phyloP scores from a whole-genome alignment of 2,329 filamentous ascomycete genomes.

The Fusarium phyllophilum region DNA sequence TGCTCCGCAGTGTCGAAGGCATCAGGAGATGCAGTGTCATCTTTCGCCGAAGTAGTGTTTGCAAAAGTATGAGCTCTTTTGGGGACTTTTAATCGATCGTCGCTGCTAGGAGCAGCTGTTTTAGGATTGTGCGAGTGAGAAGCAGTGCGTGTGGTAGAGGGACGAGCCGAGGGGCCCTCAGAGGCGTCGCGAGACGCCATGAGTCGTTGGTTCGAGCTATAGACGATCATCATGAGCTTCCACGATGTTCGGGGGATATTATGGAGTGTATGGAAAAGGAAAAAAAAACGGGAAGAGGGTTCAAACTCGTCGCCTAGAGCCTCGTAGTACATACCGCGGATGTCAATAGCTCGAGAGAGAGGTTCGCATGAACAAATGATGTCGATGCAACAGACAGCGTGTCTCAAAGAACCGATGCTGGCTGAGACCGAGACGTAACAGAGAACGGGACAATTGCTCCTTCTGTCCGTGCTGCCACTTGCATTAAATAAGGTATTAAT shows the following conservation, averaged over 20 bases:
- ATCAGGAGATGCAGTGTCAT: constrained; percentile 51
- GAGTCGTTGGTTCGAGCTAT: constrained; percentile 40
- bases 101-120: constrained; percentile 41
- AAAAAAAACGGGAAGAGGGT: background rate
- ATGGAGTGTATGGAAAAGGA: background rate
- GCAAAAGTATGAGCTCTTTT: constrained; percentile 61
- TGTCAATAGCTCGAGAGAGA: constrained; percentile 23
- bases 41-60: constrained; percentile 48
- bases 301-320: constrained; percentile 9
- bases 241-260: background rate
- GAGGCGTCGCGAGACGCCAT: constrained; percentile 50
- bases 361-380: constrained; percentile 25
- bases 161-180: constrained; percentile 46
- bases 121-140: constrained; percentile 44
- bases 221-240: constrained; percentile 45
- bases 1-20: constrained; percentile 60
- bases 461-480: constrained; percentile 1
- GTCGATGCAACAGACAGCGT: constrained; percentile 41
- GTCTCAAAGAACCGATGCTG: constrained; percentile 36
- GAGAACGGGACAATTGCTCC: constrained; percentile 1
- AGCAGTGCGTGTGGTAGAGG: constrained; percentile 44
- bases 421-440: constrained; percentile 16
- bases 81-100: constrained; percentile 48
- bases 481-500: background rate
- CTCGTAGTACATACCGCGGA: constrained; percentile 31